Evolutionary conservation across 2,329 filamentous ascomycete species (phyloP).

Genomic region (Ceratocystis cacaofunesta): DNA sequence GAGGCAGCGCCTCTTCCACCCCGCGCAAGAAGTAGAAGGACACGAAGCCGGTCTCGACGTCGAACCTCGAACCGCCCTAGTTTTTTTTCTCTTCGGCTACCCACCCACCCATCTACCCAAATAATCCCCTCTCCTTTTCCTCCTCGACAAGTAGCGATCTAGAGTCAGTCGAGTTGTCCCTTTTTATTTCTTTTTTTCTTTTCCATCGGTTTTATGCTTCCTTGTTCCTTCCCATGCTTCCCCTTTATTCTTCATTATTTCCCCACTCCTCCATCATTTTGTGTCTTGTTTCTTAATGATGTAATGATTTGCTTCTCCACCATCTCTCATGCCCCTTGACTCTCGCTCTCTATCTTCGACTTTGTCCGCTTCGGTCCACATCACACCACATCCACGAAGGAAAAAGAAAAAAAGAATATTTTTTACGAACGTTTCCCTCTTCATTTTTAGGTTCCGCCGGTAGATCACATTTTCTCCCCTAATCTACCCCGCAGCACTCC

Average conservation of each 20-base stretch:
- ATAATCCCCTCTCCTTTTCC: background rate
- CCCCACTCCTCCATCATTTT: background rate
- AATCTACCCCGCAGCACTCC: background rate
- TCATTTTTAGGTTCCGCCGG: constrained; percentile 82
- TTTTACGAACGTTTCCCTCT: constrained; percentile 52
- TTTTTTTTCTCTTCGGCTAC: constrained; percentile 7
- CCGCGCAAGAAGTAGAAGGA: constrained; percentile 18
- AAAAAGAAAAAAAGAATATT: constrained; percentile 39
- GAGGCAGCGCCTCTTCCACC: constrained; percentile 19
- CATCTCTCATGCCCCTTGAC: background rate
- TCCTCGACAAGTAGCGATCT: background rate
- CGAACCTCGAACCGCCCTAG: constrained; percentile 10
- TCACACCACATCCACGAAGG: background rate
- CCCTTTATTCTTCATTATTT: background rate
- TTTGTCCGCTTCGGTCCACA: background rate
- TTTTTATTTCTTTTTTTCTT: background rate
- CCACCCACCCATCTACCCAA: background rate
- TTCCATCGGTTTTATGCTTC: background rate
- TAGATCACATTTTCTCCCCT: constrained; percentile 34
- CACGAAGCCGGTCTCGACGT: constrained; percentile 8
- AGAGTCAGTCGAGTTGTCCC: background rate
- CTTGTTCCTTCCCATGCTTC: background rate
- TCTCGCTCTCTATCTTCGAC: constrained; percentile 1
- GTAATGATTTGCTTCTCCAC: background rate
- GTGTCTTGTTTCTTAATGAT: constrained; percentile 1